A percentile compares a stretch with the other conserved stretches of the same genome.
phyloP scores from a whole-genome alignment of 306 rosid species.

The Lotus japonicus region DNA sequence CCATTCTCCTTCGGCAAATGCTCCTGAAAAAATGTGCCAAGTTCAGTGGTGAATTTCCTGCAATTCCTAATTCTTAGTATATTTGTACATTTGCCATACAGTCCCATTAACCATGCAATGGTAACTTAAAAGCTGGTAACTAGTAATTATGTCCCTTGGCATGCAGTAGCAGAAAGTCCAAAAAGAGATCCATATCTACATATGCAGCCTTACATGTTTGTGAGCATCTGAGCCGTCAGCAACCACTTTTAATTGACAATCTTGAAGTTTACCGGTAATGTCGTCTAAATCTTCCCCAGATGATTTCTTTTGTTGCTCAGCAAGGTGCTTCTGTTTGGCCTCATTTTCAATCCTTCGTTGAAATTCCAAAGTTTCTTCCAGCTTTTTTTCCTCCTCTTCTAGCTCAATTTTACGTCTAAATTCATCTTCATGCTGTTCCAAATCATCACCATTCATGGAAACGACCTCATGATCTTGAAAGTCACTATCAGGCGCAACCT shows the following conservation, averaged over 20 bases:
- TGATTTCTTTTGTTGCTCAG: constrained; percentile 76
- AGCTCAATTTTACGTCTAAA: constrained; percentile 68
- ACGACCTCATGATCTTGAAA: constrained; percentile 47
- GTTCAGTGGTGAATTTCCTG: constrained; percentile 22
- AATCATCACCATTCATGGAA: constrained; percentile 43
- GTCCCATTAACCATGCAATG: constrained; percentile 20
- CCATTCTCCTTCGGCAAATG: constrained; percentile 42
- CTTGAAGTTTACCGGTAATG: constrained; percentile 31
- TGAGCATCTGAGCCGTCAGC: constrained; percentile 36
- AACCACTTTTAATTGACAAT: constrained; percentile 23
- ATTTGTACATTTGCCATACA: neutral
- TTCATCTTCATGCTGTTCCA: constrained; percentile 72
- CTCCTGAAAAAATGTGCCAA: constrained; percentile 42
- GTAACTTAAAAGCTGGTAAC: constrained; percentile 10
- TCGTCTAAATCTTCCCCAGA: constrained; percentile 39
- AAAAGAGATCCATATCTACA: constrained; percentile 38
- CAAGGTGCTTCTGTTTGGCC: constrained; percentile 91
- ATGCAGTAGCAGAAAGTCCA: constrained; percentile 1
- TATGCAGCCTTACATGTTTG: constrained; percentile 29
- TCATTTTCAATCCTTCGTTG: constrained; percentile 84
- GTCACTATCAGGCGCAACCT: constrained; percentile 43
- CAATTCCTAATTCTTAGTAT: constrained; percentile 8
- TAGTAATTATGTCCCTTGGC: neutral
- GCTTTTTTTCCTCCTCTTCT: constrained; percentile 89
- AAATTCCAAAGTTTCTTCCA: constrained; percentile 87